Conservation (phyloP, 192 early-diverging fungal species). For the Mortierella alpina region DNA sequence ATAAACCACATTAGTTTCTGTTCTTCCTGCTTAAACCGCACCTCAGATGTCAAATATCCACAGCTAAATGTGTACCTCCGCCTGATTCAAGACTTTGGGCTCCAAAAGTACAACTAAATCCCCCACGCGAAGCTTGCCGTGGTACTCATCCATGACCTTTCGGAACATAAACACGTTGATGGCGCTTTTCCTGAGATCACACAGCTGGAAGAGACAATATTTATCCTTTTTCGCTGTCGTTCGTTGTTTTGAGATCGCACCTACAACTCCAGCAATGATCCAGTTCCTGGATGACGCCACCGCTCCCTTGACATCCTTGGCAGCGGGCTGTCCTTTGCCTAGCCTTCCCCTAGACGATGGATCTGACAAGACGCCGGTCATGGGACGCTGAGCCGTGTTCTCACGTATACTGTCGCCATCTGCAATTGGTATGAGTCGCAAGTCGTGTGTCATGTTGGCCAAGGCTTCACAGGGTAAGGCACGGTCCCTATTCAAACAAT, state of each 20-base stretch:
- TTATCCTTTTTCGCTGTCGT: conserved; percentile 20
- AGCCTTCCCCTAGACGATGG: not conserved
- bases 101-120: conserved; percentile 39
- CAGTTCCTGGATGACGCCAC: not conserved
- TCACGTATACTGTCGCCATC: conserved; percentile 23
- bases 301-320: not conserved
- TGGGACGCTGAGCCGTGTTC: not conserved
- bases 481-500: conserved; percentile 10
- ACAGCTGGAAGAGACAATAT: conserved; percentile 38
- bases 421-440: conserved; percentile 26
- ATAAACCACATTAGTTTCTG: too few species aligned
- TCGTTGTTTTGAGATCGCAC: conserved; percentile 32
- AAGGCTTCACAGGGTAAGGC: conserved; percentile 6
- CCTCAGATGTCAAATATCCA: too few species aligned
- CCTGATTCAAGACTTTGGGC: conserved; percentile 37
- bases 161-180: conserved; percentile 47
- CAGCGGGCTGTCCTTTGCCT: not conserved
- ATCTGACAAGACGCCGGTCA: not conserved
- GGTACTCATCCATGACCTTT: conserved; percentile 24
- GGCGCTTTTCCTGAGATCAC: conserved; percentile 16
- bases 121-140: conserved; percentile 16
- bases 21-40: too few species aligned
- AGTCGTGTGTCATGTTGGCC: conserved; percentile 16
- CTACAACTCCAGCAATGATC: conserved; percentile 39
- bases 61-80: conserved; percentile 22